phyloP scores from a whole-genome alignment of 768 basidiomycete species.

The Boletus sp. region DNA sequence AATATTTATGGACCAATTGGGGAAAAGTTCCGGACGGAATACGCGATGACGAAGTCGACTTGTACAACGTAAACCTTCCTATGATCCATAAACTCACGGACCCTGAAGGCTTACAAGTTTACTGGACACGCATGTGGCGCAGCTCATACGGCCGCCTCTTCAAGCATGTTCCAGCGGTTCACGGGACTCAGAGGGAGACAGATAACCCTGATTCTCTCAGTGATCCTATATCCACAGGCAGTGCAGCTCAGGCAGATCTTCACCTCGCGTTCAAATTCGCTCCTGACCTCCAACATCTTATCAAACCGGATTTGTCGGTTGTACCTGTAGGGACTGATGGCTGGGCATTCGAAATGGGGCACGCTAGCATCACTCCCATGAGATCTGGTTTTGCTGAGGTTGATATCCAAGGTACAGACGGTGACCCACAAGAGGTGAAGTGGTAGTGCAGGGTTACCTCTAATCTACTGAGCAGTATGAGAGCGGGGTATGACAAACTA shows the following conservation, averaged over 20 bases:
- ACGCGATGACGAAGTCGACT: conserved; percentile 65
- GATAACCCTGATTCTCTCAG: conserved; percentile 45
- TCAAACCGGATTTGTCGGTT: conserved; percentile 53
- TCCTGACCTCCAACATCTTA: conserved; percentile 66
- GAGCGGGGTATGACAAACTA: conserved; percentile 1
- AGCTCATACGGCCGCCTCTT: conserved; percentile 84
- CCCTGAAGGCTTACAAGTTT: conserved; percentile 60
- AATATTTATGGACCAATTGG: conserved; percentile 83
- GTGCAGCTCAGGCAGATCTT: conserved; percentile 21
- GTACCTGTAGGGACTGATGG: conserved; percentile 81
- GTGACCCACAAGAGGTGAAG: conserved; percentile 12
- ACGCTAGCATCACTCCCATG: conserved; percentile 76
- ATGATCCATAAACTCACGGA: conserved; percentile 64
- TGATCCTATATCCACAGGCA: neutral
- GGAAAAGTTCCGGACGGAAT: conserved; percentile 62
- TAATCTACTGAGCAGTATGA: neutral
- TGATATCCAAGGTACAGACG: conserved; percentile 1
- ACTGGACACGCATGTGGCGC: conserved; percentile 84
- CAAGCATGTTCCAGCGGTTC: conserved; percentile 40
- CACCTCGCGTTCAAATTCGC: conserved; percentile 72
- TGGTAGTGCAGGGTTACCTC: conserved; percentile 45
- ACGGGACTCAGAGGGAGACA: conserved; percentile 24
- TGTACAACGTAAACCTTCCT: conserved; percentile 88
- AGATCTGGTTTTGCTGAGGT: conserved; percentile 70
- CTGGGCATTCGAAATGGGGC: conserved; percentile 73